Conservation (phyloP, 2,329 filamentous ascomycete species). For the Cadophora sp. region DNA sequence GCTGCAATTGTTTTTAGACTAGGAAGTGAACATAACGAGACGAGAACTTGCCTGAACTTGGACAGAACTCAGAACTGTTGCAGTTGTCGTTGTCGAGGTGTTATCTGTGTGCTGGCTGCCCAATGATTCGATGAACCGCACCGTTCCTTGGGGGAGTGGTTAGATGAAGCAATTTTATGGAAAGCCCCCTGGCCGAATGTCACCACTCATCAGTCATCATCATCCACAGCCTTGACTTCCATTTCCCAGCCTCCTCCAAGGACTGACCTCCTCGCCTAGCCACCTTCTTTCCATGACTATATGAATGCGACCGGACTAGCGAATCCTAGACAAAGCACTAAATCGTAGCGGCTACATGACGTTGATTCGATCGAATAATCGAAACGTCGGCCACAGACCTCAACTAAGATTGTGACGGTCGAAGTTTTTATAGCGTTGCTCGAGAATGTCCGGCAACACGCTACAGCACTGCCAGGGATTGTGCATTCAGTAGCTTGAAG, state of each 20-base stretch:
- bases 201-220: not conserved
- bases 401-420: not conserved
- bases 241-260: constrained; percentile 1
- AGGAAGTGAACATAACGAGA: no score
- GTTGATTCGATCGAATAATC: not conserved
- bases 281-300: not conserved
- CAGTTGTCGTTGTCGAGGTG: not conserved
- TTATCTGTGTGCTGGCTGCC: not conserved
- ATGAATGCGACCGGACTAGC: not conserved
- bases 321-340: not conserved
- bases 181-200: constrained; percentile 1
- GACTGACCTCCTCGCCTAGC: constrained; percentile 5
- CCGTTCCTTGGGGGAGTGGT: not conserved
- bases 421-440: not conserved
- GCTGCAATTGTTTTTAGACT: not conserved
- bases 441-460: not conserved
- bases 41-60: not conserved
- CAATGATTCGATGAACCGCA: not conserved
- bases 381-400: not conserved
- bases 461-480: constrained; percentile 12
- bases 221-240: not conserved
- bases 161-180: constrained; percentile 26
- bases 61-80: not conserved
- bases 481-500: constrained; percentile 17
- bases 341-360: not conserved